phyloP scores from a whole-genome alignment of 495 filamentous ascomycete genomes.

The Pseudoneurospora amorphoporcata region DNA sequence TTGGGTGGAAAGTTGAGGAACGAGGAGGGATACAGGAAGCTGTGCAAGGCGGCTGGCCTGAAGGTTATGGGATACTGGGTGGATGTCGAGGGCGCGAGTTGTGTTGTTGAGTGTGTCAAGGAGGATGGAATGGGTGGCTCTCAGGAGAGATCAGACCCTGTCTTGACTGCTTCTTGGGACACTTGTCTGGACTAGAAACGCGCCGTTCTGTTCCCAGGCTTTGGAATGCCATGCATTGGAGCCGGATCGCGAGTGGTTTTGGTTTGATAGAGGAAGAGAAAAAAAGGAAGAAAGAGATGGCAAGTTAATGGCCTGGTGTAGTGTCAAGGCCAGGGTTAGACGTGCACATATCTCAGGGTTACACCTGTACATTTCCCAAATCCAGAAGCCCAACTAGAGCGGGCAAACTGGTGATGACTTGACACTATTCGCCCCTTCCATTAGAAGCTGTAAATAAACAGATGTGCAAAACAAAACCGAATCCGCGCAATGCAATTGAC shows the following conservation, averaged over 20 bases:
- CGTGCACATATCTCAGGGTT: neutral
- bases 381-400: neutral
- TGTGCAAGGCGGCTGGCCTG: slow-evolving; percentile 13
- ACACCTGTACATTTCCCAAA: neutral
- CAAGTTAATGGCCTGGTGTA: neutral
- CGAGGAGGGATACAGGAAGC: slow-evolving; percentile 8
- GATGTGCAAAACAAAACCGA: neutral
- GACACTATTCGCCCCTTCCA: neutral
- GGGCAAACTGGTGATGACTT: neutral
- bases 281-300: neutral
- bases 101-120: slow-evolving; percentile 18
- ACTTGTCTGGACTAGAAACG: neutral
- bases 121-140: no score
- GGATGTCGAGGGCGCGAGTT: slow-evolving; percentile 5
- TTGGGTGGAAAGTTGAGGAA: slow-evolving; percentile 23
- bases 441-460: neutral
- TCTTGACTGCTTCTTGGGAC: neutral
- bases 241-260: neutral
- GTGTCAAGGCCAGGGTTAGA: neutral
- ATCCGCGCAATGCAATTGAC: neutral
- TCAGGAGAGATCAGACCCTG: neutral
- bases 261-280: neutral
- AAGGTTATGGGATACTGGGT: slow-evolving; percentile 12
- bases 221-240: neutral
- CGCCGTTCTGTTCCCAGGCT: neutral